A percentile compares a stretch with the other conserved stretches of the same genome.
Evolutionary conservation across 805 yeast species (phyloP).

Genomic region (Candida verbasci): DNA sequence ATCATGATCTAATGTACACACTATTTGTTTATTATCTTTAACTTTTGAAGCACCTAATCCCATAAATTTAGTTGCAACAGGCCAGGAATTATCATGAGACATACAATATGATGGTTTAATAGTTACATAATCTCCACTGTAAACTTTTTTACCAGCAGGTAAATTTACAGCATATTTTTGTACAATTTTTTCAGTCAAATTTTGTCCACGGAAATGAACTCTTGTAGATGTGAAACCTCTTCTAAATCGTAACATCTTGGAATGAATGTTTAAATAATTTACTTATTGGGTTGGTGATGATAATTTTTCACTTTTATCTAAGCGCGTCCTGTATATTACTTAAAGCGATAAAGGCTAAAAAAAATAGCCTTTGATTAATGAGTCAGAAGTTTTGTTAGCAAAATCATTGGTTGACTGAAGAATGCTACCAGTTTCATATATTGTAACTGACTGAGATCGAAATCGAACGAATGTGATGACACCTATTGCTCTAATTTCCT

Average conservation of each 20-base stretch:
- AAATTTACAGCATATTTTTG: conserved; percentile 86
- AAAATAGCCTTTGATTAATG: conserved; percentile 6
- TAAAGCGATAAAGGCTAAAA: conserved; percentile 2
- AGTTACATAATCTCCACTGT: conserved; percentile 90
- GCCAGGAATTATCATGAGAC: conserved; percentile 99
- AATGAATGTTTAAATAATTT: neutral
- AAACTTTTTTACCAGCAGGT: conserved; percentile 64
- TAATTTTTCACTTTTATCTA: neutral
- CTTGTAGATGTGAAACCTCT: conserved; percentile 18
- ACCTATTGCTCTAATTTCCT: too few relatives aligned
- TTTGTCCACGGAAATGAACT: conserved; percentile 53
- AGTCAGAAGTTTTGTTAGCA: conserved; percentile 4
- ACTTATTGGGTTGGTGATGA: neutral
- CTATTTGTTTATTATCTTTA: conserved; percentile 84
- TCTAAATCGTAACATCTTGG: conserved; percentile 1
- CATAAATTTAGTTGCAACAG: conserved; percentile 94
- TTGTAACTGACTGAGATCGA: too few relatives aligned
- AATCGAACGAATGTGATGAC: too few relatives aligned
- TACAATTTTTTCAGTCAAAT: conserved; percentile 91
- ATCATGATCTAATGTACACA: conserved; percentile 95
- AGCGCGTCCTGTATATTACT: neutral
- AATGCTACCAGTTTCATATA: neutral
- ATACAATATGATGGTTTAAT: conserved; percentile 95
- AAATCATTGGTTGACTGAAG: conserved; percentile 1
- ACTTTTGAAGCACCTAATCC: conserved; percentile 87